Base-by-base conservation (phyloP, 2,329 filamentous ascomycete genomes). In the Apiospora arundinis region DNA sequence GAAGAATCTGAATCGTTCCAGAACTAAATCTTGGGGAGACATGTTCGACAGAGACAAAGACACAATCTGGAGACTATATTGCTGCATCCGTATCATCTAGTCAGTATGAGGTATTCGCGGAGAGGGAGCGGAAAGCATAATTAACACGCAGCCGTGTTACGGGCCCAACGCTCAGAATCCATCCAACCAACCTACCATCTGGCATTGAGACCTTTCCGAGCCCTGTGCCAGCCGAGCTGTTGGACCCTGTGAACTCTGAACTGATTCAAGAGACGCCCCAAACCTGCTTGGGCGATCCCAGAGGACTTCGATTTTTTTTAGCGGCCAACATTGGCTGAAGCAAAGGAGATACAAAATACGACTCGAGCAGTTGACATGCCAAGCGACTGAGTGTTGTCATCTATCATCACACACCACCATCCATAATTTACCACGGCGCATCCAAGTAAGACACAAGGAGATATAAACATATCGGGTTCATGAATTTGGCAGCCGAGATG, bases 1-100 rank as follows among this genome's bases (percentile, higher is more conserved):
- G 45, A 67, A 48, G 40, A 48, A 37, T 23, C 66, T 45, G 42
- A 67, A 67, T 67, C 66, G 66, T 48, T 67, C 66, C 42, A 67
- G 44, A 25, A 67, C 65, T 25, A 21, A 46, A 37, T 32, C 21
- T 9, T 32, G 5, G 49, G 32, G 28, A n/a, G 25, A 32, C 16
- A 7, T 56, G 46, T 60, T 45, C 42, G 42, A 49, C 45, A 48
- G 40, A 5, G 12, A 42, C 40, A 14, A 14, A 42, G 8, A 42
- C 40, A 9, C 40, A 5, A 42, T 42, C 40, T 42, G 40, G 40
- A 42, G 4, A 16, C 11, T 32, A 21, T 37, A 21, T 32, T 56
- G 7, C 52, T 40, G 32, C 56, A 4, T 40, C 12, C 21, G 56
- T 40, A 40, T n/a, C 21, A n/a, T 63, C 32, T 12, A 40, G 32